A percentile compares a stretch with the other conserved stretches of the same genome.
Conservation (phyloP, 2,329 filamentous ascomycete genomes). For the Lecanicillium sp. region DNA sequence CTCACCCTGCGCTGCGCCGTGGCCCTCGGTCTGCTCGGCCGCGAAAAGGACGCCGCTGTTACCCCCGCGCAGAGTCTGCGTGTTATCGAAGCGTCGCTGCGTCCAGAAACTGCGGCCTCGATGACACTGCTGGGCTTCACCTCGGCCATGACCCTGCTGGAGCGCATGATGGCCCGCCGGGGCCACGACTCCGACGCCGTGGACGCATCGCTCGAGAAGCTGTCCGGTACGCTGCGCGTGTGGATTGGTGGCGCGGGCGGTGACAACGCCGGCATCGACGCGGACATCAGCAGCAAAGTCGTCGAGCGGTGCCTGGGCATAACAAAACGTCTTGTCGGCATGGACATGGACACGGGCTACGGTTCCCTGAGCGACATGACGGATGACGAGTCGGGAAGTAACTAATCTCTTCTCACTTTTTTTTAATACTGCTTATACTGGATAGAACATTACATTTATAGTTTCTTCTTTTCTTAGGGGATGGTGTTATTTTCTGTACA, state of each 20-base stretch:
- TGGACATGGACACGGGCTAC: slow-evolving; percentile 56
- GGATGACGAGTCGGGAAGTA: slow-evolving; percentile 19
- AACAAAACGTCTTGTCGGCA: slow-evolving; percentile 51
- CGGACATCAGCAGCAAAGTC: slow-evolving; percentile 45
- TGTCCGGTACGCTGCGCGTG: slow-evolving; percentile 52
- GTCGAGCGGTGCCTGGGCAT: slow-evolving; percentile 51
- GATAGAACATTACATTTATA: neutral
- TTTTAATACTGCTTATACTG: neutral
- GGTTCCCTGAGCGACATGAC: slow-evolving; percentile 50
- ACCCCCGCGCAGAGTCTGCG: slow-evolving; percentile 37
- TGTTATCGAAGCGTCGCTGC: slow-evolving; percentile 44
- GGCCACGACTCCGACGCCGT: slow-evolving; percentile 38
- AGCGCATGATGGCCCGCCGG: slow-evolving; percentile 42
- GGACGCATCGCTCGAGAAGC: slow-evolving; percentile 45
- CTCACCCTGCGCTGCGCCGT: slow-evolving; percentile 55
- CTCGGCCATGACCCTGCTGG: slow-evolving; percentile 53
- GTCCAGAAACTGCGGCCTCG: slow-evolving; percentile 33
- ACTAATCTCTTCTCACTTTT: neutral
- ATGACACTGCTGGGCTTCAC: slow-evolving; percentile 56
- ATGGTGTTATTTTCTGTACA: neutral
- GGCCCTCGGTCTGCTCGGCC: slow-evolving; percentile 53
- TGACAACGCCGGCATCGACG: slow-evolving; percentile 45
- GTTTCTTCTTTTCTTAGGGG: neutral
- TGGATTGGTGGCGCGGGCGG: slow-evolving; percentile 53
- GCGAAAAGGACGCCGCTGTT: slow-evolving; percentile 29